Percentiles rank a stretch among this genome's conserved stretches.
phyloP scores from a whole-genome alignment of 768 basidiomycete species.

The Melanogaster broomeanus region DNA sequence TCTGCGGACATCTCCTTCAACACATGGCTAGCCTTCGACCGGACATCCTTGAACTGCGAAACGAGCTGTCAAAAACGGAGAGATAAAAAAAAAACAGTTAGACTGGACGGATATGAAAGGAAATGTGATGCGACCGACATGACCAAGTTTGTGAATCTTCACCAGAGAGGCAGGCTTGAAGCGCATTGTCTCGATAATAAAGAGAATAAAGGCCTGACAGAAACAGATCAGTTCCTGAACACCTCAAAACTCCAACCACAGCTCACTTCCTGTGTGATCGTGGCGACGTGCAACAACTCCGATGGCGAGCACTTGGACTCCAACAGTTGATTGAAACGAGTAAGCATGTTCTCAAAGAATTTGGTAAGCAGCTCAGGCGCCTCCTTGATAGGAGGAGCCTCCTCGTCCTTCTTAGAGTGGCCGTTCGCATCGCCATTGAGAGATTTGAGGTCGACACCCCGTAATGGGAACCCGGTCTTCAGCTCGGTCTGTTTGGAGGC shows the following conservation, averaged over 20 bases:
- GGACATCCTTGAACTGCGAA: slow-evolving; percentile 63
- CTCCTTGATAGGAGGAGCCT: slow-evolving; percentile 63
- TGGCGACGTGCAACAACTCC: slow-evolving; percentile 71
- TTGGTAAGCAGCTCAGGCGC: slow-evolving; percentile 52
- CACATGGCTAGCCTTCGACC: slow-evolving; percentile 48
- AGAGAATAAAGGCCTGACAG: slow-evolving; percentile 67
- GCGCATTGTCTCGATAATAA: slow-evolving; percentile 67
- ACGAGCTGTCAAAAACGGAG: slow-evolving; percentile 55
- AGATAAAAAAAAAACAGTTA: too few relatives aligned
- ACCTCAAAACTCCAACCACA: not conserved
- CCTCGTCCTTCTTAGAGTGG: slow-evolving; percentile 68
- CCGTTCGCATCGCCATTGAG: slow-evolving; percentile 37
- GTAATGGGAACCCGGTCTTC: slow-evolving; percentile 68
- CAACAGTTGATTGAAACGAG: slow-evolving; percentile 48
- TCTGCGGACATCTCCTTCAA: slow-evolving; percentile 59
- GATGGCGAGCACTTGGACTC: slow-evolving; percentile 42
- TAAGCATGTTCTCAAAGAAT: slow-evolving; percentile 65
- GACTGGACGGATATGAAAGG: not conserved
- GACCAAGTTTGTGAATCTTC: slow-evolving; percentile 73
- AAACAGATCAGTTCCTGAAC: slow-evolving; percentile 1
- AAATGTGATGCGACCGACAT: slow-evolving; percentile 43
- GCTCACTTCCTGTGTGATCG: slow-evolving; percentile 71
- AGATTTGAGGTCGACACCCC: slow-evolving; percentile 54
- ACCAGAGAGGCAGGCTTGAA: slow-evolving; percentile 72
- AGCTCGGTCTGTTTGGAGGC: slow-evolving; percentile 70